phyloP scores from a whole-genome alignment of 2,329 filamentous ascomycete species.

The Hymenoscyphus linearis region DNA sequence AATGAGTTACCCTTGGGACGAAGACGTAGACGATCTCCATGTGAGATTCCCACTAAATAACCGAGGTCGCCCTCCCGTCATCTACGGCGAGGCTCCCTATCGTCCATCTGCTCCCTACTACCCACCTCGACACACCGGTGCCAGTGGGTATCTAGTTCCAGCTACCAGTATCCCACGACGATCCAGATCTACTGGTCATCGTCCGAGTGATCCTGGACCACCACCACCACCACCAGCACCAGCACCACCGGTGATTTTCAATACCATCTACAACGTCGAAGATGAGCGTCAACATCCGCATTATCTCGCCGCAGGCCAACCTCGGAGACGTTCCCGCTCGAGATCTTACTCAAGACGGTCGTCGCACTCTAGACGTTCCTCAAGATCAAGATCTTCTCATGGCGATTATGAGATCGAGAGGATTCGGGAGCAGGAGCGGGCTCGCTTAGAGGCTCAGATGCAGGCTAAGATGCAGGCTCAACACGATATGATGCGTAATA shows the following conservation, averaged over 20 bases:
- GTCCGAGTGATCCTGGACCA: slow-evolving; percentile 26
- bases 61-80: neutral
- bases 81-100: slow-evolving; percentile 9
- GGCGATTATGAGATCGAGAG: slow-evolving; percentile 42
- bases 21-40: slow-evolving; percentile 53
- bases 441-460: slow-evolving; percentile 5
- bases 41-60: slow-evolving; percentile 36
- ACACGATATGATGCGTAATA: neutral
- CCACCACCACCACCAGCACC: too few species aligned
- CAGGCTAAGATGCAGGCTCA: slow-evolving; percentile 1
- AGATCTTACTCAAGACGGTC: slow-evolving; percentile 8
- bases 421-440: slow-evolving; percentile 17
- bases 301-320: slow-evolving; percentile 31
- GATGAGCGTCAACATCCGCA: slow-evolving; percentile 22
- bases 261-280: slow-evolving; percentile 45
- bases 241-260: slow-evolving; percentile 50
- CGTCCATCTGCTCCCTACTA: slow-evolving; percentile 7
- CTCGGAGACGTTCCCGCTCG: slow-evolving; percentile 11
- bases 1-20: slow-evolving; percentile 39
- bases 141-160: slow-evolving; percentile 13
- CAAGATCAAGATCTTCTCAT: slow-evolving; percentile 12
- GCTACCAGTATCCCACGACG: slow-evolving; percentile 16
- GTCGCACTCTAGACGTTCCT: slow-evolving; percentile 1
- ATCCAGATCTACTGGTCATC: slow-evolving; percentile 12
- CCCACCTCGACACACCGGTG: slow-evolving; percentile 1